phyloP scores from a whole-genome alignment of 768 basidiomycete species.

The Leucocoprinus leucothites region DNA sequence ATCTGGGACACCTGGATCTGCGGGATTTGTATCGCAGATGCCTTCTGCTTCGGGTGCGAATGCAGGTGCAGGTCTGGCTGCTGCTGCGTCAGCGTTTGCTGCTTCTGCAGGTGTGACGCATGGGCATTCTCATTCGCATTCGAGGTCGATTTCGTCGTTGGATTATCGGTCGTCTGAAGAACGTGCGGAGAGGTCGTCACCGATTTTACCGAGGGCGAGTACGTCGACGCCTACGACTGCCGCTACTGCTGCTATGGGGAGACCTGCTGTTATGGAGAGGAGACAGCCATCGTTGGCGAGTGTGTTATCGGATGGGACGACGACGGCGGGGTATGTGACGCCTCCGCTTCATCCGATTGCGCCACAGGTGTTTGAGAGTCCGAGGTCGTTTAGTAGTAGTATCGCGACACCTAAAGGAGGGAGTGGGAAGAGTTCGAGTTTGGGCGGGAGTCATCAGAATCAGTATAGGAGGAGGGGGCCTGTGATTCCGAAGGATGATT shows the following conservation, averaged over 20 bases:
- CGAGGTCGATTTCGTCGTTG: slow-evolving; percentile 1
- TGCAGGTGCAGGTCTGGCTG: background rate
- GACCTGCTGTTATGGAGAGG: slow-evolving; percentile 18
- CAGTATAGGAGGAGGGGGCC: slow-evolving; percentile 39
- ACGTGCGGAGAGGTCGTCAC: slow-evolving; percentile 3
- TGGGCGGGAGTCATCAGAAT: too few species aligned
- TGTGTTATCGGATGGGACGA: slow-evolving; percentile 53
- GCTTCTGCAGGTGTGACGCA: background rate
- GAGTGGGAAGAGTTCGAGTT: slow-evolving; percentile 16
- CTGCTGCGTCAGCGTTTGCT: slow-evolving; percentile 11
- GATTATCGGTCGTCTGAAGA: background rate
- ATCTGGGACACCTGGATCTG: slow-evolving; percentile 40
- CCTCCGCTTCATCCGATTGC: slow-evolving; percentile 21
- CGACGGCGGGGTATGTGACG: slow-evolving; percentile 42
- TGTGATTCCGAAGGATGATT: slow-evolving; percentile 72
- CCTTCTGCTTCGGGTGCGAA: background rate
- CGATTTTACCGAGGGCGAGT: slow-evolving; percentile 16
- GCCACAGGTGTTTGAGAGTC: slow-evolving; percentile 23
- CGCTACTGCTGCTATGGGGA: too few species aligned
- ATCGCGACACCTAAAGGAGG: background rate
- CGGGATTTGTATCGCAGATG: slow-evolving; percentile 24
- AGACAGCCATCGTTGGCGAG: slow-evolving; percentile 73
- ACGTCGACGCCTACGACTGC: slow-evolving; percentile 38
- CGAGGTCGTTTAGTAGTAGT: slow-evolving; percentile 13
- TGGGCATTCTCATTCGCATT: slow-evolving; percentile 8